Evolutionary conservation across 148 eudicot species (phyloP), one percentile per base, ranked within the genome.

Genomic region (Chenopodium formosanum): DNA sequence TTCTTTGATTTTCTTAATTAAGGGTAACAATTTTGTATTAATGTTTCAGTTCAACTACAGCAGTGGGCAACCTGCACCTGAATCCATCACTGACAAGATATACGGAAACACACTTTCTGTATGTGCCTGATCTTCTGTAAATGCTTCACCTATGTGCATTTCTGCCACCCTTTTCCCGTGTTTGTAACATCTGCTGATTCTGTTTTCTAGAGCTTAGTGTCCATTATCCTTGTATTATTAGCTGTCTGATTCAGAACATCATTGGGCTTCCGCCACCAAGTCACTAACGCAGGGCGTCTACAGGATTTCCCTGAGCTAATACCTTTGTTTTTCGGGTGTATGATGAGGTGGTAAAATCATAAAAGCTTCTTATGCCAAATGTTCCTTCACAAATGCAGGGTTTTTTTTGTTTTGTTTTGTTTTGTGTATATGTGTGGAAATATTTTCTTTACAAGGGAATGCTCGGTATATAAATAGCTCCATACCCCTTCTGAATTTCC

Each of bases 41-140:
- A 79, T 71, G 69, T 80, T 87, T 53, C 92, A 97, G 98, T 94
- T 97, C 90, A 97, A 97, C 86, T 94, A 92, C 89, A 91, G 95
- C 92, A 97, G 99, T 67, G 99, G 98, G 79, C 99, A 97, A 87
- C 99, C 99, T 76, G 98, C 99, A 77, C 97, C 99, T 7, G 98
- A 97, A 83, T 92, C 98, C 31, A 94, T 97, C 81, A 97, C 99
- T 62, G 99, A 97, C 91, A 92, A 94, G 89, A 94, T 97, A n/a
- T 97, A 97, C 74, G 98, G 99, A 73, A 97, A 97, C 84, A 97
- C 98, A 52, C 95, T 92, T 68, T 92, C 98, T 67, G 99, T 94
- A 97, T 46, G 97, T 87, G 44, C 78, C 82, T 62, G 72, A 47
- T 70, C 68, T 63, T 52, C 3, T 48, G 23, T 76, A 40, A 11